These are phyloP conservation scores for Fagus crenata DNA, from an alignment of 306 rosid species.

Conservation along the genomic window DNA sequence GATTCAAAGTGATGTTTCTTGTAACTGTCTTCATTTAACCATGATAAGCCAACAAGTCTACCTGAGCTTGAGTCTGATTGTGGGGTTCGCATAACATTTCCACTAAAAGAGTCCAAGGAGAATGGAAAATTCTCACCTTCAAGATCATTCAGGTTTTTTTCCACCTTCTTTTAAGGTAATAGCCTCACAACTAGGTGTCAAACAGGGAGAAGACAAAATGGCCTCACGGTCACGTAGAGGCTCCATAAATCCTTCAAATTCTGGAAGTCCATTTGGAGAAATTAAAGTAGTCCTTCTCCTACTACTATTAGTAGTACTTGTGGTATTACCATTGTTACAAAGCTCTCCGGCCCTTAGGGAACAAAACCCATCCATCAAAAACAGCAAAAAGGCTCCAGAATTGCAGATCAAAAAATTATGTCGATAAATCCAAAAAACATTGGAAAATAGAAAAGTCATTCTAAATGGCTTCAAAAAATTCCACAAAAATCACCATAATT, in stretches of 20 bases:
- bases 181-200: constrained; percentile 35
- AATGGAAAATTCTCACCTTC: constrained; percentile 56
- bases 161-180: constrained; percentile 34
- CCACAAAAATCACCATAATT: too few species aligned
- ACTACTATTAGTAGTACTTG: constrained; percentile 27
- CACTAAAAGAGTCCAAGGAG: constrained; percentile 59
- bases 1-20: constrained; percentile 37
- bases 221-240: constrained; percentile 37
- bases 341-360: constrained; percentile 13
- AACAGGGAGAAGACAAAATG: constrained; percentile 38
- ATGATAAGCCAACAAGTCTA: constrained; percentile 38
- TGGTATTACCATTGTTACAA: constrained; percentile 40
- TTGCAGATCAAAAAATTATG: too few species aligned
- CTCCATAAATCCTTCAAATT: constrained; percentile 47
- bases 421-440: too few species aligned
- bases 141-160: constrained; percentile 24
- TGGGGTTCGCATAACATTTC: constrained; percentile 77
- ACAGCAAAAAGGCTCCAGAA: too few species aligned
- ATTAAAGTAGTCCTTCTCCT: constrained; percentile 29
- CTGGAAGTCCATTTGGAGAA: constrained; percentile 47
- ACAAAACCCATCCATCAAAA: constrained; percentile 24
- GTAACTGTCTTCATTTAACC: constrained; percentile 38
- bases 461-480: too few species aligned
- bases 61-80: constrained; percentile 58
- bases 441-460: too few species aligned